Evolutionary conservation across 2,329 filamentous ascomycete genomes (phyloP).

Genomic region (Penicillium sp.): DNA sequence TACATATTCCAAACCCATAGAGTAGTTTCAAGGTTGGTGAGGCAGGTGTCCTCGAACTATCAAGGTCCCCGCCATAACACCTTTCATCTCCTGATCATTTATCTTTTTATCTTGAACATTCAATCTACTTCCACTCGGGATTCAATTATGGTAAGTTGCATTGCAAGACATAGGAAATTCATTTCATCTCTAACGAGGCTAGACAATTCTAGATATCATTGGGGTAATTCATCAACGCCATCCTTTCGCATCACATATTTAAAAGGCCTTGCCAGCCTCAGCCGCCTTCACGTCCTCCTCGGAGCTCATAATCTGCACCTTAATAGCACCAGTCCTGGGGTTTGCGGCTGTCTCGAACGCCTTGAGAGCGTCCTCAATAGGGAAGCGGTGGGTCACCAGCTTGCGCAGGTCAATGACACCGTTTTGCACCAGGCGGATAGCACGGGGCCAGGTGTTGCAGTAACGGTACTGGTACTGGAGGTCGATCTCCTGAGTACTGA

Average conservation of each 20-base stretch:
- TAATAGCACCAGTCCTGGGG: constrained; percentile 92
- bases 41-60: no score
- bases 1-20: no score
- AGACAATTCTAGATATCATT: constrained; percentile 22
- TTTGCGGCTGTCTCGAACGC: constrained; percentile 88
- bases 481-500: constrained; percentile 88
- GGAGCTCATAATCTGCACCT: constrained; percentile 76
- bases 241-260: constrained; percentile 7
- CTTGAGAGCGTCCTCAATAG: constrained; percentile 80
- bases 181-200: constrained; percentile 1
- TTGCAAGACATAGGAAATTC: not conserved
- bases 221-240: constrained; percentile 9
- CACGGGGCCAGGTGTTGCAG: constrained; percentile 91
- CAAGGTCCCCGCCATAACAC: no score
- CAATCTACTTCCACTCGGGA: no score
- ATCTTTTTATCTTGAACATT: no score
- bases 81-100: no score
- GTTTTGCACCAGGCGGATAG: constrained; percentile 82
- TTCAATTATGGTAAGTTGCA: not conserved
- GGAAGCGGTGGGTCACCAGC: constrained; percentile 85
- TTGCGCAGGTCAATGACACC: constrained; percentile 78
- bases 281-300: constrained; percentile 40
- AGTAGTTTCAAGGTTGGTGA: no score
- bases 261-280: constrained; percentile 31
- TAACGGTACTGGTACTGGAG: constrained; percentile 97